Base-by-base conservation (phyloP, 2,329 filamentous ascomycete species). In the Botrytis aclada region DNA sequence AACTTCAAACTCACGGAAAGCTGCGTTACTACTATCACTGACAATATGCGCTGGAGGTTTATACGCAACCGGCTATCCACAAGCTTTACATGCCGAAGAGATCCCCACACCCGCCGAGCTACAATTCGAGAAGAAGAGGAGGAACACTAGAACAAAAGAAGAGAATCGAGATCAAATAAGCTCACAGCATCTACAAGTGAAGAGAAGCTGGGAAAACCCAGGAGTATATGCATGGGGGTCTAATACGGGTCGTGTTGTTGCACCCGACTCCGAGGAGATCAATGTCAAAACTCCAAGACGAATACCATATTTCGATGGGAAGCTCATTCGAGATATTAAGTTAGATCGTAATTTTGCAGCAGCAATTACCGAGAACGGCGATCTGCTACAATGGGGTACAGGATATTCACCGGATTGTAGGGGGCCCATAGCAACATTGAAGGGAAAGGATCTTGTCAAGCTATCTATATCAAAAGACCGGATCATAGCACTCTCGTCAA, bases 141-240 rank as follows among this genome's bases (percentile, higher is more conserved):
- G 84, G 75, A 85, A 86, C 74, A 84, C 86, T 37, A 81, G 83
- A 1, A 90, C 89, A 10, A 89, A 89, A 76, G 93, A 95, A 81
- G 91, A 94, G 76, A 90, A 91, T 75, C 84, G 92, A 73, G 92
- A 94, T 72, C 83, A 92, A 73, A 89, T 97, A 77, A 95, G 92
- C 80, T 93, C 92, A 18, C 93, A 97, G 81, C 94, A 97, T 83
- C 84, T 93, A 9, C 95, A 98, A 83, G 92, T 97, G 73, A 94
- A 93, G 83, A 89, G 89, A 80, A 97, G 93, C 82, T 90, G 88
- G 86, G 88, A 89, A 82, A 90, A 93, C 74, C 95, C 96, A 0
- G 96, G 95, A 2, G 92, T 98, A 0, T 98, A 97, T 82, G 90
- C 92, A 8, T 99, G 96, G 95, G 96, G 96, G 0, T 94, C 92